Evolutionary conservation across 129 eudicot species (phyloP).

Genomic region (Daucus carota): DH1_v3.0 NC_030385.2:1230001-1230500

Average conservation of each 20-base stretch:
- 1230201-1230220: no score
- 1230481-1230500: neutral
- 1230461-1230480: neutral
- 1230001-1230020: constrained; percentile 66
- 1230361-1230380: constrained; percentile 3
- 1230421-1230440: neutral
- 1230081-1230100: neutral
- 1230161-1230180: no score
- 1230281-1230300: neutral
- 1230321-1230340: neutral
- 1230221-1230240: no score
- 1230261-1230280: no score
- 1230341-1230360: neutral
- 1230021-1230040: constrained; percentile 86
- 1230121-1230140: no score
- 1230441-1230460: neutral
- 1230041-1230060: constrained; percentile 80
- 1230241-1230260: no score
- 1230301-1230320: neutral
- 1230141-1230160: no score
- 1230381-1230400: constrained; percentile 3
- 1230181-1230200: no score
- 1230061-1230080: neutral
- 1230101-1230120: no score
- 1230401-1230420: neutral